phyloP scores from a whole-genome alignment of 768 basidiomycete genomes.

The Tylopilus felleus region DNA sequence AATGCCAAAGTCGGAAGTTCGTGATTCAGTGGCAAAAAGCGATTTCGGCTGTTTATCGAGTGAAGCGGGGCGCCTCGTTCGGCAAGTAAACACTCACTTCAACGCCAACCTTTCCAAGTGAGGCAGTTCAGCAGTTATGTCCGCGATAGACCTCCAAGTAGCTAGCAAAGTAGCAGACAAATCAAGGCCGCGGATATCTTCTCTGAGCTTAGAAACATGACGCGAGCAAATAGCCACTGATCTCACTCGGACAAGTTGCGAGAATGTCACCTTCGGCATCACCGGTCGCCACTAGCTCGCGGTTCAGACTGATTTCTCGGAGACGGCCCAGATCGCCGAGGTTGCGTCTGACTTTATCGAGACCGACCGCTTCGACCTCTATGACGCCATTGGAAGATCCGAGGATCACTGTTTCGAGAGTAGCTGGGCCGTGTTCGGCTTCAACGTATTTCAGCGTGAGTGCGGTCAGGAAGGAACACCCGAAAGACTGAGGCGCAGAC shows the following conservation, averaged over 20 bases:
- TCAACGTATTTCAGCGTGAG: slow-evolving; percentile 79
- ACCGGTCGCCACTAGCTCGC: slow-evolving; percentile 55
- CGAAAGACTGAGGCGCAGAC: slow-evolving; percentile 52
- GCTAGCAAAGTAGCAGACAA: slow-evolving; percentile 73
- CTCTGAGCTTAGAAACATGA: slow-evolving; percentile 14
- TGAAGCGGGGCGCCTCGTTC: slow-evolving; percentile 13
- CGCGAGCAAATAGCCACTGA: slow-evolving; percentile 3
- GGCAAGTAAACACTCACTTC: slow-evolving; percentile 59
- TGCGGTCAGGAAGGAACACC: slow-evolving; percentile 71
- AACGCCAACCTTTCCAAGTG: slow-evolving; percentile 62
- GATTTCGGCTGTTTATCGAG: slow-evolving; percentile 55
- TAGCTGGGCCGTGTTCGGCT: slow-evolving; percentile 44
- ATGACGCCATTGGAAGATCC: slow-evolving; percentile 84
- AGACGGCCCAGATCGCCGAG: slow-evolving; percentile 64
- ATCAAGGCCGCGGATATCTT: slow-evolving; percentile 79
- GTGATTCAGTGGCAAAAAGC: slow-evolving; percentile 46
- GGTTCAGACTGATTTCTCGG: slow-evolving; percentile 78
- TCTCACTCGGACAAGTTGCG: slow-evolving; percentile 66
- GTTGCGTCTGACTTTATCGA: slow-evolving; percentile 74
- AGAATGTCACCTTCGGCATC: slow-evolving; percentile 48
- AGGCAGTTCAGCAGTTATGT: slow-evolving; percentile 60
- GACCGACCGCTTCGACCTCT: slow-evolving; percentile 78
- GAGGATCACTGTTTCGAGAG: slow-evolving; percentile 62
- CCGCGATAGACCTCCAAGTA: slow-evolving; percentile 65
- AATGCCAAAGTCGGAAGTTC: slow-evolving; percentile 42